These are phyloP conservation scores for Patellifolia procumbens DNA, from an alignment of 179 eudicot genomes.

Conservation along the genomic window DNA sequence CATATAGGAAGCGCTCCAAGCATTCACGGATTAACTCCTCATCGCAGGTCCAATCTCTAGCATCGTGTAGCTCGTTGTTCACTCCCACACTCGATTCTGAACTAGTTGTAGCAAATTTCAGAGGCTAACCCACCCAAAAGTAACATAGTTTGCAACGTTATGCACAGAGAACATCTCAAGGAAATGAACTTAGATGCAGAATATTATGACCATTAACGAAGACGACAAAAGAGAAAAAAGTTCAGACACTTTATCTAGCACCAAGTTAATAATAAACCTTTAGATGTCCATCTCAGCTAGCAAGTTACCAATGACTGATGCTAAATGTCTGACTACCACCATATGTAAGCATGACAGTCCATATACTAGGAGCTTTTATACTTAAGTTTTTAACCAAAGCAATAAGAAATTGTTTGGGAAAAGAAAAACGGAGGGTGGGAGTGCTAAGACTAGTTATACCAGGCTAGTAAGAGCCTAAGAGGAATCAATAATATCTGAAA, in stretches of 20 bases:
- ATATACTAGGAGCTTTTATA: not conserved
- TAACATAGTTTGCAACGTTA: not conserved
- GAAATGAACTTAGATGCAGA: not conserved
- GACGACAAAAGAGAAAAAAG: not conserved
- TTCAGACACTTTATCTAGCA: not conserved
- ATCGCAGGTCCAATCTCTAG: slow-evolving; percentile 33
- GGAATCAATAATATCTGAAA: not conserved
- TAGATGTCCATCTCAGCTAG: not conserved
- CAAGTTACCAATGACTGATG: not conserved
- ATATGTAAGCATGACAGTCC: not conserved
- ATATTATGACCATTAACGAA: not conserved
- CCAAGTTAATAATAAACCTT: not conserved
- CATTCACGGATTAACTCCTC: slow-evolving; percentile 60
- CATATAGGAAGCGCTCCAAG: slow-evolving; percentile 75
- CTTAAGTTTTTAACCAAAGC: too few relatives aligned
- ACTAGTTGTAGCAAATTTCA: slow-evolving; percentile 15
- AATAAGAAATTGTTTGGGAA: not conserved
- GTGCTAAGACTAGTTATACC: not conserved
- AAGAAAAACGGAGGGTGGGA: not conserved
- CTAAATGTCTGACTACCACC: not conserved
- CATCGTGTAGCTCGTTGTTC: slow-evolving; percentile 24
- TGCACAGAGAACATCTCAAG: not conserved
- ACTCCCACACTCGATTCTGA: slow-evolving; percentile 35
- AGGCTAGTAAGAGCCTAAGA: not conserved
- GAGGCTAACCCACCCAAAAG: not conserved